Evolutionary conservation across 805 yeast genomes (phyloP).

Genomic region (Pichia ethanolica): DNA sequence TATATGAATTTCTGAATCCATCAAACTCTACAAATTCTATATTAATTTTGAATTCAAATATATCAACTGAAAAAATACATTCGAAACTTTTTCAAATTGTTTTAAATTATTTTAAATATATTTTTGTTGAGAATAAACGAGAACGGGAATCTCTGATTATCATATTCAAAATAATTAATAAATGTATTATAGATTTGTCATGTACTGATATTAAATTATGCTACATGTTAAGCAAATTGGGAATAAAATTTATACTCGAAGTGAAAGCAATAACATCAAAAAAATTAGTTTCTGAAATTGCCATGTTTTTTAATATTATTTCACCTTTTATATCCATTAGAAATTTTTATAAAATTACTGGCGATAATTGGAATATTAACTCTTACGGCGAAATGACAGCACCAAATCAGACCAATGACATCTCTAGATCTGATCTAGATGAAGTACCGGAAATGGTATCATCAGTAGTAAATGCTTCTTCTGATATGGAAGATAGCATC

Average conservation of each 20-base stretch:
- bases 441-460: not conserved
- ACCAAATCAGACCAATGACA: not conserved
- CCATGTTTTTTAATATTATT: constrained; percentile 38
- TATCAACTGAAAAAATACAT: constrained; percentile 9
- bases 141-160: constrained; percentile 22
- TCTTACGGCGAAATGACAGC: not conserved
- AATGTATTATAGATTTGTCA: constrained; percentile 34
- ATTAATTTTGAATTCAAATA: not conserved
- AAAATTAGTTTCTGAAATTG: constrained; percentile 35
- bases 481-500: constrained; percentile 9
- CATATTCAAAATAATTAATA: constrained; percentile 40
- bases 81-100: constrained; percentile 12
- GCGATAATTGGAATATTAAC: constrained; percentile 20
- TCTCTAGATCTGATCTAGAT: not conserved
- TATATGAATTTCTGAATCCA: constrained; percentile 17
- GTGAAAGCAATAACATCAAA: constrained; percentile 37
- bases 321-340: constrained; percentile 31
- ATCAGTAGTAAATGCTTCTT: not conserved
- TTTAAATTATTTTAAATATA: constrained; percentile 10
- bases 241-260: constrained; percentile 29
- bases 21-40: constrained; percentile 8
- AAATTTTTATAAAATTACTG: constrained; percentile 22
- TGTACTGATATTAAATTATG: constrained; percentile 34
- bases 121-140: constrained; percentile 14
- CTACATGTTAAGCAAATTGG: constrained; percentile 32